phyloP scores from a whole-genome alignment of 129 eudicot genomes.

The Tagetes erecta region DNA sequence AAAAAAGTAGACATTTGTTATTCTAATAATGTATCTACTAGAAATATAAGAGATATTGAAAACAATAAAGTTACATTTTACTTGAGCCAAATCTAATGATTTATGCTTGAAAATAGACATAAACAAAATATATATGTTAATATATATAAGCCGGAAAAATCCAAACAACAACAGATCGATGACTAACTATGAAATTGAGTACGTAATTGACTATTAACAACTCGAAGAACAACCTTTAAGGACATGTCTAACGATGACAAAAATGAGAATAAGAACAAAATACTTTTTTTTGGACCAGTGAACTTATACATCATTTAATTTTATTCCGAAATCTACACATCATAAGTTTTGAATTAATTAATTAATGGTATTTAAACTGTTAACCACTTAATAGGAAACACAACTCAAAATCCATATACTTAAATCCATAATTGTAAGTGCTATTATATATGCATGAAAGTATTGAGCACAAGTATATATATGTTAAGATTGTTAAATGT shows the following conservation, averaged over 20 bases:
- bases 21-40: neutral
- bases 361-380: no score
- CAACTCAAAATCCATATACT: no score
- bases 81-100: neutral
- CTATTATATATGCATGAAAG: no score
- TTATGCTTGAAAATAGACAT: neutral
- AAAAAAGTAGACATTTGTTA: neutral
- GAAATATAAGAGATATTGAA: neutral
- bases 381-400: no score
- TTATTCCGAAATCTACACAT: no score
- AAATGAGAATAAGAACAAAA: conserved; percentile 7
- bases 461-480: no score
- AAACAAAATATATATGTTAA: neutral
- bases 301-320: no score
- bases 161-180: neutral
- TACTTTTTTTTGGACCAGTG: neutral
- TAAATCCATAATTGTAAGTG: no score
- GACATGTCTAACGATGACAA: conserved; percentile 11
- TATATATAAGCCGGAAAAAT: neutral
- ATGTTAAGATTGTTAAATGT: no score
- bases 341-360: no score
- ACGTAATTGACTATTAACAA: conserved; percentile 15
- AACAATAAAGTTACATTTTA: neutral
- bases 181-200: neutral
- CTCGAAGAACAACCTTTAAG: neutral